Conservation (phyloP, 208 protist genomes). For the Trypanosomatidae sp. region DNA sequence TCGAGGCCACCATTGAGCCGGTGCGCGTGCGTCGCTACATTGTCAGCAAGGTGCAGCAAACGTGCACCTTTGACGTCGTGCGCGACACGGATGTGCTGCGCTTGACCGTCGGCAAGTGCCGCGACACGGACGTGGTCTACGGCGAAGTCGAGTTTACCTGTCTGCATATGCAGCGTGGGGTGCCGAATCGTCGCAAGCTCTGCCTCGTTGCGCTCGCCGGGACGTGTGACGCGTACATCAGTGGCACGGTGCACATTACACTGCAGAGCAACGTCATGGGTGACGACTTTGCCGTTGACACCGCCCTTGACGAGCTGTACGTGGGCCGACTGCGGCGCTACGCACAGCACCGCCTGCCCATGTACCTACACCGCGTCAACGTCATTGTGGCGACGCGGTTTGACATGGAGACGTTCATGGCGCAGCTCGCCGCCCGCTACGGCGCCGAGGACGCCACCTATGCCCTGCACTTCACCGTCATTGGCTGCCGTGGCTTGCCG, state of each 20-base stretch:
- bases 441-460: slow-evolving; percentile 57
- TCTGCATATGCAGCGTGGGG: slow-evolving; percentile 50
- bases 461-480: slow-evolving; percentile 57
- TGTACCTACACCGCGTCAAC: slow-evolving; percentile 65
- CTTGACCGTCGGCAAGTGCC: slow-evolving; percentile 47
- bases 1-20: slow-evolving; percentile 19
- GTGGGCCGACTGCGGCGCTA: slow-evolving; percentile 56
- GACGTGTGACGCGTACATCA: slow-evolving; percentile 56
- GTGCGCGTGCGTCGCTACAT: slow-evolving; percentile 28
- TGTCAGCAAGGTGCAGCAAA: slow-evolving; percentile 31
- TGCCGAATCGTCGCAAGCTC: slow-evolving; percentile 27
- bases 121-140: slow-evolving; percentile 27
- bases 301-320: slow-evolving; percentile 19
- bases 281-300: slow-evolving; percentile 50
- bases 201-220: slow-evolving; percentile 56
- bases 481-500: slow-evolving; percentile 50
- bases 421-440: slow-evolving; percentile 35
- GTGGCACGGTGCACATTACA: slow-evolving; percentile 42
- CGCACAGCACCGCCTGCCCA: slow-evolving; percentile 29
- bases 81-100: slow-evolving; percentile 72
- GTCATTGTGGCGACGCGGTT: slow-evolving; percentile 56
- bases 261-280: slow-evolving; percentile 63
- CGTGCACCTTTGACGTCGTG: slow-evolving; percentile 62
- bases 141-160: slow-evolving; percentile 71
- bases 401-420: slow-evolving; percentile 77